phyloP scores from a whole-genome alignment of 495 filamentous ascomycete genomes.

The Xylaria castorea region DNA sequence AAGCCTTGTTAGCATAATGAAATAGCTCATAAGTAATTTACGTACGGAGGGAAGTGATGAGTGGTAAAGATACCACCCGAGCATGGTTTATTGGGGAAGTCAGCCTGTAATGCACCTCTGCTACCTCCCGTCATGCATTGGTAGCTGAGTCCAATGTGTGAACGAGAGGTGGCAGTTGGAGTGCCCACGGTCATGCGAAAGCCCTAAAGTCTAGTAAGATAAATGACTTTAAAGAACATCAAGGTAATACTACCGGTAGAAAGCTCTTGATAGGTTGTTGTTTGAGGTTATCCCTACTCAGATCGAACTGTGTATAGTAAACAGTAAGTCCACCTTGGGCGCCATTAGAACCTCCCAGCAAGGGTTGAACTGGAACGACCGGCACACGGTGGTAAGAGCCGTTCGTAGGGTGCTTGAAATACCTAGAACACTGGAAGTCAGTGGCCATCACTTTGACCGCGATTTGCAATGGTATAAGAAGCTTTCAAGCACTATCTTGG shows the following conservation, averaged over 20 bases:
- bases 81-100: conserved; percentile 55
- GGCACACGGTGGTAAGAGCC: conserved; percentile 60
- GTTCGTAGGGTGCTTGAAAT: conserved; percentile 54
- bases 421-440: background rate
- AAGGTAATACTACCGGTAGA: conserved; percentile 45
- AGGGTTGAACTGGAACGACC: conserved; percentile 40
- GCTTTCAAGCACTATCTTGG: background rate
- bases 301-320: conserved; percentile 61
- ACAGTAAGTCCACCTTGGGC: conserved; percentile 59
- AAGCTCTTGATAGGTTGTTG: conserved; percentile 51
- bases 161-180: conserved; percentile 44
- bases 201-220: conserved; percentile 40
- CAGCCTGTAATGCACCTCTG: conserved; percentile 50
- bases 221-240: background rate
- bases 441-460: background rate
- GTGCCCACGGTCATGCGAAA: conserved; percentile 63
- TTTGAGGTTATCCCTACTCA: conserved; percentile 52
- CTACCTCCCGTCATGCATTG: conserved; percentile 55
- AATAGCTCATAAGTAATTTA: background rate
- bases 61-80: conserved; percentile 58
- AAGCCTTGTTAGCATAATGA: conserved; percentile 13
- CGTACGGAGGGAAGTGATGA: conserved; percentile 60
- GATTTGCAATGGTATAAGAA: background rate
- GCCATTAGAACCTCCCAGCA: conserved; percentile 50
- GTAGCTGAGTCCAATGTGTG: conserved; percentile 52